These are phyloP conservation scores for Rubus parviflorus DNA, from an alignment of 306 rosid genomes.

Conservation along the genomic window DNA sequence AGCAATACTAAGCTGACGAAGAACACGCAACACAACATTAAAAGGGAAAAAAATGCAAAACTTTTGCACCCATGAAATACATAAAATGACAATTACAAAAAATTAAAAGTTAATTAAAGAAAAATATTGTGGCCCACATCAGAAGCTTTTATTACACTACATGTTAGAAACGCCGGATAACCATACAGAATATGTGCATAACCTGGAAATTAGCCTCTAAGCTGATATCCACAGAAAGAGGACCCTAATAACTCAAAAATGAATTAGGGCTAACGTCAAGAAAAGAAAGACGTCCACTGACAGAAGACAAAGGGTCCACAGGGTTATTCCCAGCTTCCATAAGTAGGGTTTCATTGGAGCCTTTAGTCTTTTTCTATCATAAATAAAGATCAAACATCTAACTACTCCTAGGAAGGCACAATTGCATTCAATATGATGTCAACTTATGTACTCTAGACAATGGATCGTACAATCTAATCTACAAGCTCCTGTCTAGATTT, in stretches of 20 bases:
- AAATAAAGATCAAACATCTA: neutral
- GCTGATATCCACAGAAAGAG: neutral
- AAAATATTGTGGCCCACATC: conserved; percentile 5
- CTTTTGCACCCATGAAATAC: conserved; percentile 10
- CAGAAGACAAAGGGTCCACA: conserved; percentile 61
- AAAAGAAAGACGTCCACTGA: conserved; percentile 60
- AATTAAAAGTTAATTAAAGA: neutral
- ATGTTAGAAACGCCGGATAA: conserved; percentile 9
- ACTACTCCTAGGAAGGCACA: neutral
- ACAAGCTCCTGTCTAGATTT: neutral
- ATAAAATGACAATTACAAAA: neutral
- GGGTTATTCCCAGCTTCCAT: conserved; percentile 69
- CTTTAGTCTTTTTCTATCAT: neutral
- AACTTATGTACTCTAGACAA: neutral
- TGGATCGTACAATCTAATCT: neutral
- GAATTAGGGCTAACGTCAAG: conserved; percentile 50
- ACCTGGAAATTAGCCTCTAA: conserved; percentile 3
- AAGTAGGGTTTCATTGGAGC: conserved; percentile 40
- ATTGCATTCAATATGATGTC: neutral
- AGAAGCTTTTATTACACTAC: conserved; percentile 1
- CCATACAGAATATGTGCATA: neutral
- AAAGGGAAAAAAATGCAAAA: neutral
- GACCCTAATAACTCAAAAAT: neutral
- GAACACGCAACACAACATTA: conserved; percentile 11
- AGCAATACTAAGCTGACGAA: neutral